Conservation (phyloP, 306 rosid genomes). For the Rosa chinensis region DNA sequence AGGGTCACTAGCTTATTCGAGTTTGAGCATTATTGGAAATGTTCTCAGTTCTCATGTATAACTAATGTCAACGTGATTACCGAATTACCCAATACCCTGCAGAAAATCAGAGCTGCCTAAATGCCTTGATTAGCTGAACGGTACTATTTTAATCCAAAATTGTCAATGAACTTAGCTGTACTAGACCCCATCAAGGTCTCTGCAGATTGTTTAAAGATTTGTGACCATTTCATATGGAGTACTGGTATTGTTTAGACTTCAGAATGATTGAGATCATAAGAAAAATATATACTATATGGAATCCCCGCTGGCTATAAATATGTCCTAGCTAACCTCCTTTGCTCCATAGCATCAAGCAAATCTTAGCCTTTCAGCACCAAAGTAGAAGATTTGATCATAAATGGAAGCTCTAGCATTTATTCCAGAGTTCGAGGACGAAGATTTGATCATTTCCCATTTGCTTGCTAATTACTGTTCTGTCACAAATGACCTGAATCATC, state of each 20-base stretch:
- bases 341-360: conserved; percentile 28
- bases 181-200: conserved; percentile 24
- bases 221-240: conserved; percentile 26
- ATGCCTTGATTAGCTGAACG: background rate
- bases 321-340: conserved; percentile 4
- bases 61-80: background rate
- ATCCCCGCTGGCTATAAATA: conserved; percentile 43
- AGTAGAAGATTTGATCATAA: background rate
- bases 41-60: background rate
- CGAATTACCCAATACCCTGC: background rate
- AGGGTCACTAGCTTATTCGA: too few species aligned
- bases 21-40: too few species aligned
- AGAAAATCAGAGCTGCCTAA: background rate
- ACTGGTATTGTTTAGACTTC: conserved; percentile 24
- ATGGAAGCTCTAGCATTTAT: conserved; percentile 58
- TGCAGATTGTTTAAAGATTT: conserved; percentile 18
- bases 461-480: conserved; percentile 29
- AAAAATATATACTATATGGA: background rate
- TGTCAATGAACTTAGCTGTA: conserved; percentile 25
- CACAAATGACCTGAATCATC: conserved; percentile 33
- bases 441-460: conserved; percentile 56
- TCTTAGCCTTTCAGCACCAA: conserved; percentile 17
- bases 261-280: background rate
- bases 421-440: conserved; percentile 55
- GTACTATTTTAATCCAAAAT: background rate